Evolutionary conservation across 208 protist species (phyloP).

Genomic region (Strigomonas culicis): DNA sequence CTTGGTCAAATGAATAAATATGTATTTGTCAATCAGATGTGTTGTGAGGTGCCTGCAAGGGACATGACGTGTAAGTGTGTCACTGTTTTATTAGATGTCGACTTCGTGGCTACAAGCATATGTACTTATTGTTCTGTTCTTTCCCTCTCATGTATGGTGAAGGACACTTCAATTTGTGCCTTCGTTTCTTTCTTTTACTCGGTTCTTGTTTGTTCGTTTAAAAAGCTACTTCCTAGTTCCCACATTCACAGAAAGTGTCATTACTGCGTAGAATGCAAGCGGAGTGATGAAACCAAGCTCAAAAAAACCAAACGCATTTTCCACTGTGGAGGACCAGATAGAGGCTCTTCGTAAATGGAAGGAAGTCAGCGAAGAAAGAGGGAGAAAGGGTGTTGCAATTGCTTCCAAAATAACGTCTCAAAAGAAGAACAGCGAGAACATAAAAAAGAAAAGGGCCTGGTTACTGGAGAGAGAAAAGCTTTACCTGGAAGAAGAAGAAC

Average conservation of each 20-base stretch:
- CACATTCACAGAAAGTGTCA: background rate
- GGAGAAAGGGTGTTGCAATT: conserved; percentile 21
- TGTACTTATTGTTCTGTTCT: conserved; percentile 7
- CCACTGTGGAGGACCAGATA: conserved; percentile 23
- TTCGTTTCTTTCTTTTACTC: conserved; percentile 11
- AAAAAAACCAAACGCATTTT: conserved; percentile 26
- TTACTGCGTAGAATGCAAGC: background rate
- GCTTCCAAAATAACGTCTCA: conserved; percentile 32
- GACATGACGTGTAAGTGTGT: too few species aligned
- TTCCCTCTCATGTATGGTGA: background rate
- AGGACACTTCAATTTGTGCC: background rate
- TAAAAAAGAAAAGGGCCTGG: conserved; percentile 11
- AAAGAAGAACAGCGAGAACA: conserved; percentile 21
- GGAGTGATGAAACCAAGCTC: conserved; percentile 10
- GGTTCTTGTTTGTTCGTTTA: background rate
- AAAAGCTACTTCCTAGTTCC: background rate
- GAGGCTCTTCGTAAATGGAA: conserved; percentile 50
- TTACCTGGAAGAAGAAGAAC: conserved; percentile 16
- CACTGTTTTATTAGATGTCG: too few species aligned
- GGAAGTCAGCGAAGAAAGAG: conserved; percentile 16
- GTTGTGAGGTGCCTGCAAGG: too few species aligned
- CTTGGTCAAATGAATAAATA: background rate
- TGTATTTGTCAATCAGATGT: too few species aligned
- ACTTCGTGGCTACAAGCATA: background rate
- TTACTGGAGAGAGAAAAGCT: conserved; percentile 13